A percentile compares a stretch with the other conserved stretches of the same genome.
These are phyloP conservation scores for Bidens hawaiensis DNA, from an alignment of 140 eudicot species.

Conservation along the genomic window DNA sequence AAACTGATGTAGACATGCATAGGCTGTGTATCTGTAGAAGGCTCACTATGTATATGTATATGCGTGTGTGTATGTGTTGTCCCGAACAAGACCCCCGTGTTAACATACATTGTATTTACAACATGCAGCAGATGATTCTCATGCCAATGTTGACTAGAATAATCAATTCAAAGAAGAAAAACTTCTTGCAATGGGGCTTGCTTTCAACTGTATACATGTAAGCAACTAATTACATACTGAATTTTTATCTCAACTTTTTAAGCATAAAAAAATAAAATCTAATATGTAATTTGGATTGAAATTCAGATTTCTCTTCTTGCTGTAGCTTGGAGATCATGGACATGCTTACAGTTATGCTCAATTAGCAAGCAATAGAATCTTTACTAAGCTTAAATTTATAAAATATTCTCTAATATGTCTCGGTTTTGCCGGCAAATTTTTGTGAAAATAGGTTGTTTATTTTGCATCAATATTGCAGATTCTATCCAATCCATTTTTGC, in stretches of 20 bases:
- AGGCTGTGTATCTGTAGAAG: too few species aligned
- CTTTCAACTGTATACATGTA: conserved; percentile 61
- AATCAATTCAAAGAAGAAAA: conserved; percentile 59
- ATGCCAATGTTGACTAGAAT: conserved; percentile 69
- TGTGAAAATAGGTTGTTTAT: conserved; percentile 57
- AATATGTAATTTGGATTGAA: conserved; percentile 11
- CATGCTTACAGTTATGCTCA: neutral
- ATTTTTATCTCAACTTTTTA: too few species aligned
- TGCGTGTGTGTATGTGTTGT: too few species aligned
- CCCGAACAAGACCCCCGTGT: too few species aligned
- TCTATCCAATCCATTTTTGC: conserved; percentile 51
- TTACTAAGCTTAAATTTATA: too few species aligned
- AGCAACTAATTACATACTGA: conserved; percentile 14
- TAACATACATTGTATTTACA: conserved; percentile 9
- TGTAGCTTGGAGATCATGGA: conserved; percentile 72
- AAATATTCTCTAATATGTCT: neutral
- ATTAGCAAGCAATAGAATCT: too few species aligned
- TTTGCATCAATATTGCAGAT: conserved; percentile 49
- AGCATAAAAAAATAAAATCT: too few species aligned
- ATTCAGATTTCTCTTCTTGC: conserved; percentile 62
- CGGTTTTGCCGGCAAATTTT: conserved; percentile 5
- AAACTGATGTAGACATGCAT: too few species aligned
- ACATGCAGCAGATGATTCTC: conserved; percentile 62
- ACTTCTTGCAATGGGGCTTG: conserved; percentile 69
- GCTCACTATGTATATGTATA: too few species aligned